Evolutionary conservation across 768 basidiomycete species (phyloP).

Genomic region (Sistotremastrum niveocremeum): DNA sequence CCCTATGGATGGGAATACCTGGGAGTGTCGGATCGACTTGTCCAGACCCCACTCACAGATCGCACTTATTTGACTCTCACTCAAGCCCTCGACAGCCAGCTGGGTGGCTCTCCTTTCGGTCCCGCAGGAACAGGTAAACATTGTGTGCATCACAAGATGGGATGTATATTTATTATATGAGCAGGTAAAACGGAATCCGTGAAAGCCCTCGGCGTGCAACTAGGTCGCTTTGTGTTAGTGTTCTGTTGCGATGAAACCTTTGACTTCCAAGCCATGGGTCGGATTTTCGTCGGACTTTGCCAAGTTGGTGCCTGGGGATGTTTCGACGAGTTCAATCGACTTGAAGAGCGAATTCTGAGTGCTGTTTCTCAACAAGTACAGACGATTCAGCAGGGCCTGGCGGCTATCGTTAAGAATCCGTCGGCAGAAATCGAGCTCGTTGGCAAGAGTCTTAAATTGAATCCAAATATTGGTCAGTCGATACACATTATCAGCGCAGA

Average conservation of each 20-base stretch:
- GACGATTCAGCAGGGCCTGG: constrained; percentile 92
- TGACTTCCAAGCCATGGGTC: constrained; percentile 99
- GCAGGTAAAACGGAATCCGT: constrained; percentile 97
- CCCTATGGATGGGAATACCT: constrained; percentile 99
- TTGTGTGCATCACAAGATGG: background rate
- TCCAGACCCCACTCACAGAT: constrained; percentile 96
- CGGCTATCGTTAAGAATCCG: constrained; percentile 68
- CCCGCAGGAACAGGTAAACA: constrained; percentile 86
- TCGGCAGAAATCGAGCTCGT: constrained; percentile 90
- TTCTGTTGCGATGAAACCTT: constrained; percentile 99
- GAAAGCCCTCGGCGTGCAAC: constrained; percentile 93
- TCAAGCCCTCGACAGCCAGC: constrained; percentile 86
- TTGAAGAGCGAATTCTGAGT: constrained; percentile 94
- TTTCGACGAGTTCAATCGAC: constrained; percentile 95
- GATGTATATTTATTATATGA: constrained; percentile 5
- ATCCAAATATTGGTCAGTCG: constrained; percentile 72
- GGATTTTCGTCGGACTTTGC: constrained; percentile 96
- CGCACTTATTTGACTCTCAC: constrained; percentile 93
- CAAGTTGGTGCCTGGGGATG: constrained; percentile 99
- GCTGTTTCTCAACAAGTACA: constrained; percentile 99
- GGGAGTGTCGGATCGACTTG: constrained; percentile 90
- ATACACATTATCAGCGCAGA: background rate
- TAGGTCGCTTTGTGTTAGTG: constrained; percentile 98
- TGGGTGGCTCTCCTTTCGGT: constrained; percentile 96
- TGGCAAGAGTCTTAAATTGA: constrained; percentile 86